These are phyloP conservation scores for Talaromyces sp. DNA, from an alignment of 2,329 filamentous ascomycete species.

Conservation along the genomic window DNA sequence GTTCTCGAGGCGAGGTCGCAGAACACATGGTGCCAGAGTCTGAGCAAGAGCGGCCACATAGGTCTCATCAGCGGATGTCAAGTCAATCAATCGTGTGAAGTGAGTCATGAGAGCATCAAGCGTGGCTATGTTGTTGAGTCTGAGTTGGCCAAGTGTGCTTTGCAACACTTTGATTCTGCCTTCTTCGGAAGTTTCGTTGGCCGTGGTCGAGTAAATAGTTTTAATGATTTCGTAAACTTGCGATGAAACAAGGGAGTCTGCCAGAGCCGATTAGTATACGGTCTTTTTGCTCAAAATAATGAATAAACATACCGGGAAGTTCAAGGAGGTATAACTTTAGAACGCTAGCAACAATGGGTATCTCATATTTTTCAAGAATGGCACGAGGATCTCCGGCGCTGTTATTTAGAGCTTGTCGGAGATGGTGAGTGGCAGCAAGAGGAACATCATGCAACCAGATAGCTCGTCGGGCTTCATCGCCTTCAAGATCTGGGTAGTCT, in stretches of 20 bases:
- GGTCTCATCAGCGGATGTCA: constrained; percentile 89
- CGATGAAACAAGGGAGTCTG: constrained; percentile 95
- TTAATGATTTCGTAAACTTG: constrained; percentile 99
- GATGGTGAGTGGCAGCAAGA: constrained; percentile 75
- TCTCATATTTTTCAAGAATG: constrained; percentile 80
- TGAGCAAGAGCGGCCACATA: constrained; percentile 74
- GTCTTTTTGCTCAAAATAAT: not conserved
- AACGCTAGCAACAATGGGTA: constrained; percentile 87
- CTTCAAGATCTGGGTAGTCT: constrained; percentile 94
- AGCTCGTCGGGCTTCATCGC: constrained; percentile 83
- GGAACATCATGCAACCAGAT: constrained; percentile 96
- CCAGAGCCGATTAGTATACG: constrained; percentile 20
- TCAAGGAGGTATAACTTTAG: constrained; percentile 94
- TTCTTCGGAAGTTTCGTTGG: constrained; percentile 70
- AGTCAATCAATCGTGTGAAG: constrained; percentile 91
- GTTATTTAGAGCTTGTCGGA: constrained; percentile 80
- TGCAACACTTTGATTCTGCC: constrained; percentile 87
- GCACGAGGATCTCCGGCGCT: constrained; percentile 75
- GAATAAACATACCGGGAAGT: constrained; percentile 68
- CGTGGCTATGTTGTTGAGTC: constrained; percentile 97
- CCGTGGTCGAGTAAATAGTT: constrained; percentile 85
- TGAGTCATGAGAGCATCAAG: constrained; percentile 97
- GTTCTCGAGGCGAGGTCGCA: constrained; percentile 81
- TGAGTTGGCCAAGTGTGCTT: constrained; percentile 89
- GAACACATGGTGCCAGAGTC: constrained; percentile 74